Evolutionary conservation across 768 basidiomycete genomes (phyloP).

Genomic region (Leccinum barrowsii): DNA sequence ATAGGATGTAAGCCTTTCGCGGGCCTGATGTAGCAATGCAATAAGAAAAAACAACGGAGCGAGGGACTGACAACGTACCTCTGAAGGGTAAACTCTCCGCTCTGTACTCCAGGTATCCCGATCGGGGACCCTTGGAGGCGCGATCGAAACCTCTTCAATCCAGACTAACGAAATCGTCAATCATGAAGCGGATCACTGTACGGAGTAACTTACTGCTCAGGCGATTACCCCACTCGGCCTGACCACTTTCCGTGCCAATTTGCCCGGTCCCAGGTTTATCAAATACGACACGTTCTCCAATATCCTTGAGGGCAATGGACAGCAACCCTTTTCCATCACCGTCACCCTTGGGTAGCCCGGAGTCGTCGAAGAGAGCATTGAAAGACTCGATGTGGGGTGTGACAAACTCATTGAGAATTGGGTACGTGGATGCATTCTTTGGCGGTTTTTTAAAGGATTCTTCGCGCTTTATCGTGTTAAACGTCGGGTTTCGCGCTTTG

Average conservation of each 20-base stretch:
- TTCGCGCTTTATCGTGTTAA: constrained; percentile 81
- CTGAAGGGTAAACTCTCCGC: constrained; percentile 80
- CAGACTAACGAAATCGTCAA: constrained; percentile 57
- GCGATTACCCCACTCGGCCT: constrained; percentile 72
- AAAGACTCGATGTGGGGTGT: constrained; percentile 93
- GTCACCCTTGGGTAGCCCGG: constrained; percentile 69
- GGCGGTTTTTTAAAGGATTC: constrained; percentile 73
- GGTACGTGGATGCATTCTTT: constrained; percentile 61
- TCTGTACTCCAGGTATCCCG: constrained; percentile 73
- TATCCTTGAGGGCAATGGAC: constrained; percentile 73
- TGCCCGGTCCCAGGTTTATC: constrained; percentile 56
- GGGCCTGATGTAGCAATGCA: constrained; percentile 51
- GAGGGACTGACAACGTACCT: constrained; percentile 48
- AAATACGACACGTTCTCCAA: constrained; percentile 90
- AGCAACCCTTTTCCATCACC: constrained; percentile 79
- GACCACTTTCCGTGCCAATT: constrained; percentile 49
- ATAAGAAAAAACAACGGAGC: constrained; percentile 5
- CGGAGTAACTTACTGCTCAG: constrained; percentile 64
- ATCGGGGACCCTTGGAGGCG: constrained; percentile 83
- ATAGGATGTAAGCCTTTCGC: constrained; percentile 91
- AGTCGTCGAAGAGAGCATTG: constrained; percentile 94
- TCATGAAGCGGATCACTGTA: constrained; percentile 5
- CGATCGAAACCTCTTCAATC: constrained; percentile 83
- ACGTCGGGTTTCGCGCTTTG: constrained; percentile 52
- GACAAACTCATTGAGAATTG: constrained; percentile 89